Evolutionary conservation across 2,329 filamentous ascomycete genomes (phyloP), one percentile per base, ranked within the genome.

Genomic region (Aureobasidium melanogenum): DNA sequence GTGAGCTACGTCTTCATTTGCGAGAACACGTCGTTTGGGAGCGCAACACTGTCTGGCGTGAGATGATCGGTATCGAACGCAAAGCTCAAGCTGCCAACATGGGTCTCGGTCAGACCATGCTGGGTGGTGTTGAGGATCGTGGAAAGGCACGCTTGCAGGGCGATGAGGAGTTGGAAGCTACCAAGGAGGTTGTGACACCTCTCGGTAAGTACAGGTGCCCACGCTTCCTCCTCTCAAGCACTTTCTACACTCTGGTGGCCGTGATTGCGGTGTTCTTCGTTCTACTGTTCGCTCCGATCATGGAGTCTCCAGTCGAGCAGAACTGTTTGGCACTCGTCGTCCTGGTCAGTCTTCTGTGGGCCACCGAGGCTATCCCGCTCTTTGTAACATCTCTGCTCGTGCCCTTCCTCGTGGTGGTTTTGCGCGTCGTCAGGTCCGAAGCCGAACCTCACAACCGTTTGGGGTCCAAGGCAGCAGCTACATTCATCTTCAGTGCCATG

Each of bases 21-120:
- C 82, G 94, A 62, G 95, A 99, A 75, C 94, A 99, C 73, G 92
- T 99, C 22, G 93, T 97, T 0, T 99, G 94, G 95, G 95, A 99
- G 74, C 84, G 94, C 62, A 99, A 99, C 71, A 99, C 94, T 0
- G 94, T 99, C 19, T 99, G 94, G 94, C 82, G 95, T 76, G 94
- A 99, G 69, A 94, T 99, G 84, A 99, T 99, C 72, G 94, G 93
- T 58, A 93, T 99, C 67, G 95, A 99, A 77, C 84, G 94, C 24
- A 92, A 96, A 71, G 91, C 91, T 1, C 93, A 97, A 75, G 95
- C 94, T 9, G 93, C 93, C 9, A 94, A 93, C 67, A 82, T 99
- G 66, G 94, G 94, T 44, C 79, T 89, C 55, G 77, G 84, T 24
- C 85, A 88, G 65, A 89, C 90, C 0, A 80, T 97, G 60, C 83